These are phyloP conservation scores for Neospermospora avenae DNA, from an alignment of 2,329 filamentous ascomycete genomes.

Conservation along the genomic window DNA sequence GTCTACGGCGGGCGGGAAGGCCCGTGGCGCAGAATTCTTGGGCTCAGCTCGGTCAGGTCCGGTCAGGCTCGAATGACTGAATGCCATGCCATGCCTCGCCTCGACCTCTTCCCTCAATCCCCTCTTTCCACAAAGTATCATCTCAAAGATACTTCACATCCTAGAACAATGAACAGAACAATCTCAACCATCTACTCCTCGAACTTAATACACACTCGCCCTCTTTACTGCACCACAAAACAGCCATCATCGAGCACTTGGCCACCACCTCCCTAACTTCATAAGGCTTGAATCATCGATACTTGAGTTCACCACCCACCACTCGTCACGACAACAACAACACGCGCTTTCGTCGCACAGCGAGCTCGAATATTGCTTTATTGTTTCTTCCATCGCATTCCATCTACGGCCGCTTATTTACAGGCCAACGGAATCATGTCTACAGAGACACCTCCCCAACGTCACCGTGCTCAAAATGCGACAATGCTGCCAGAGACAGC, in stretches of 20 bases:
- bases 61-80: not conserved
- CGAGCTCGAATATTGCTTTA: constrained; percentile 16
- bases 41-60: not conserved
- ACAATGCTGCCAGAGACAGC: constrained; percentile 22
- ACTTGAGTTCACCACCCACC: not conserved
- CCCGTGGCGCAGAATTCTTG: not conserved
- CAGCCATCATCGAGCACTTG: constrained; percentile 23
- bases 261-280: constrained; percentile 24
- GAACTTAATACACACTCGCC: constrained; percentile 16
- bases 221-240: constrained; percentile 19
- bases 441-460: constrained; percentile 40
- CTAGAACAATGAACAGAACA: constrained; percentile 31
- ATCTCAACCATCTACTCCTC: constrained; percentile 18
- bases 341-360: constrained; percentile 5
- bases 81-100: too few relatives aligned
- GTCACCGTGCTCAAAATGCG: constrained; percentile 33
- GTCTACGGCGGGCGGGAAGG: not conserved
- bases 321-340: constrained; percentile 3
- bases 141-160: constrained; percentile 15
- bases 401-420: constrained; percentile 42
- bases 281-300: not conserved
- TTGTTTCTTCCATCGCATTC: constrained; percentile 18
- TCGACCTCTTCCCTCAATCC: constrained; percentile 6
- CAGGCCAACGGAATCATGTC: constrained; percentile 47
- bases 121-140: constrained; percentile 7